Conservation (phyloP, 345 rosid genomes). For the Eucalyptus cladocalyx region DNA sequence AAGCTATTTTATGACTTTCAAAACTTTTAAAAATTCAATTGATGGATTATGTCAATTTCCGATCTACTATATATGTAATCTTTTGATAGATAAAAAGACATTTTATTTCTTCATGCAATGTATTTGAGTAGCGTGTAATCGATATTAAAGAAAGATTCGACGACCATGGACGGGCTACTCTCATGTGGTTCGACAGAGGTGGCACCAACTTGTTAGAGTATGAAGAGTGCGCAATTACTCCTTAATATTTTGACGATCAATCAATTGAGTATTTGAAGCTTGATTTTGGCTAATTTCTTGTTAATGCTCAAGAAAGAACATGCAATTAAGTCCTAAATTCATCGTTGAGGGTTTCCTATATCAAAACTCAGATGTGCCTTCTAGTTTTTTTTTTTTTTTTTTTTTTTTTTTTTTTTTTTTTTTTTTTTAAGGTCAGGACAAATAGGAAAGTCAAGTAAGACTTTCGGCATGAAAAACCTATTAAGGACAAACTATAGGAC, state of each 20-base stretch:
- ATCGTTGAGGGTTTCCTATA: not conserved
- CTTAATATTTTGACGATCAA: not conserved
- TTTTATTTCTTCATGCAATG: not conserved
- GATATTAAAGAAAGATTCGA: not conserved
- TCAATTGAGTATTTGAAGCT: not conserved
- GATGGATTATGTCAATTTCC: not conserved
- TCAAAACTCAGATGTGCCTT: not conserved
- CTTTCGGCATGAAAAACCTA: not conserved
- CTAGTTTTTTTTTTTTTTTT: not conserved
- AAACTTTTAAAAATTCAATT: not conserved
- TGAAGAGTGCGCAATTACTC: not conserved
- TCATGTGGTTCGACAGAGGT: not conserved
- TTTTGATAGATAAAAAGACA: fast-evolving
- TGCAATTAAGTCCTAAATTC: not conserved
- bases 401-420: not conserved
- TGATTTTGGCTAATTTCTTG: not conserved
- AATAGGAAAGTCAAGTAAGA: not conserved
- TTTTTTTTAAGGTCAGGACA: fast-evolving
- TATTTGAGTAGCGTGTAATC: not conserved
- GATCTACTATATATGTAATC: too few species aligned
- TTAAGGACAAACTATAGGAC: not conserved
- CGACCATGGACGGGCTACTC: not conserved
- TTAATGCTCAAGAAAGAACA: not conserved
- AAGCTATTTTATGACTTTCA: not conserved
- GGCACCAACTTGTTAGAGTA: not conserved